Conservation (phyloP, 305 asterid species). For the Fraxinus xanthoxyloides region DNA sequence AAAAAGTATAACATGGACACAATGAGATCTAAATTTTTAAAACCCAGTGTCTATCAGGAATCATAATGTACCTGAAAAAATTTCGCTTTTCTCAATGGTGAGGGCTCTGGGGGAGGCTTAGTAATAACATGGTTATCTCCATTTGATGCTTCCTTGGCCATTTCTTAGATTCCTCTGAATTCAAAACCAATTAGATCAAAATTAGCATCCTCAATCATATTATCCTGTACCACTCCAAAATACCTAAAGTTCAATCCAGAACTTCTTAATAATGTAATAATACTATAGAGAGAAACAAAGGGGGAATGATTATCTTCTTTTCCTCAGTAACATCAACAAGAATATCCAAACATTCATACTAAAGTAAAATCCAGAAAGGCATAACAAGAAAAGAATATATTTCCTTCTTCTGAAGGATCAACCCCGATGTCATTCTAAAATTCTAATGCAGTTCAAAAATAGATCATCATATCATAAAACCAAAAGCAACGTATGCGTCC, state of each 20-base stretch:
- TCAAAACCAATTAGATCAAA: constrained; percentile 1
- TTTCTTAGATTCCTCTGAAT: constrained; percentile 15
- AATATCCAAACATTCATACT: neutral
- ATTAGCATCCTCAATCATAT: neutral
- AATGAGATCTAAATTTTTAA: neutral
- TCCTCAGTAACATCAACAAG: neutral
- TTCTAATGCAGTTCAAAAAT: neutral
- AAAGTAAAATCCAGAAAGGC: neutral
- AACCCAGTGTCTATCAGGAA: neutral
- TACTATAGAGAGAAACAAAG: neutral
- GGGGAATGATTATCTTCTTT: neutral
- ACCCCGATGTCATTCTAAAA: neutral
- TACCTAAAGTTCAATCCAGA: neutral
- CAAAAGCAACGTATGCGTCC: neutral
- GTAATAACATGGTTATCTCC: constrained; percentile 35
- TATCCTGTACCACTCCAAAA: neutral
- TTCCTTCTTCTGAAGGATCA: neutral
- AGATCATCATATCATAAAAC: neutral
- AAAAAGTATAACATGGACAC: neutral
- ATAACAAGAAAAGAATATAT: neutral
- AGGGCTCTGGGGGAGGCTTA: constrained; percentile 56
- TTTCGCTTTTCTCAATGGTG: constrained; percentile 52
- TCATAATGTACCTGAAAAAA: constrained; percentile 38
- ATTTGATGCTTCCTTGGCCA: constrained; percentile 38
- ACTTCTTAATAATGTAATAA: neutral